A percentile compares a stretch with the other conserved stretches of the same genome.
Evolutionary conservation across 495 filamentous ascomycete genomes (phyloP).

Genomic region (Astrocystis sublimbata): DNA sequence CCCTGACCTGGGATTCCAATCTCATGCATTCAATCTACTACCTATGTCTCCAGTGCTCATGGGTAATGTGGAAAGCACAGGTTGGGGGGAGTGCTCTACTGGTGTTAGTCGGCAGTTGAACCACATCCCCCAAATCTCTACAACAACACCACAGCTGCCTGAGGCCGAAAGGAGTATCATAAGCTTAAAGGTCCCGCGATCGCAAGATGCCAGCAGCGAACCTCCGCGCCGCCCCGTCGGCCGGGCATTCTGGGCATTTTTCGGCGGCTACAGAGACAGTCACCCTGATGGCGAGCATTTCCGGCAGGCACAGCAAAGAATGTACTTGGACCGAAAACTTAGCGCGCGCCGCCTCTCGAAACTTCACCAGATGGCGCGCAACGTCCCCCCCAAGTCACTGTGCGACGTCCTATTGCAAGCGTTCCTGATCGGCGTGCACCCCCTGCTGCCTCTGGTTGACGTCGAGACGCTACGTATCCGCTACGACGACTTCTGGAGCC

Average conservation of each 20-base stretch:
- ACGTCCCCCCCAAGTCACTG: not conserved
- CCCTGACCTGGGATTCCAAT: not conserved
- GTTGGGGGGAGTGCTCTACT: not conserved
- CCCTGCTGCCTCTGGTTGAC: not conserved
- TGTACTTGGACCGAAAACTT: not conserved
- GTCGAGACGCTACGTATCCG: not conserved
- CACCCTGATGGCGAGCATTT: not conserved
- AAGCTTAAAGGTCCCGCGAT: not conserved
- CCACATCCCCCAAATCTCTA: not conserved
- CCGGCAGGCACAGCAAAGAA: not conserved
- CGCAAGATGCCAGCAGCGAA: not conserved
- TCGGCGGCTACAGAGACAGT: not conserved
- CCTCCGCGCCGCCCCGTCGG: not conserved
- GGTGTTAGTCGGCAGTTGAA: not conserved
- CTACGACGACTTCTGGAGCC: conserved; percentile 1
- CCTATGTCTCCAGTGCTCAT: not conserved
- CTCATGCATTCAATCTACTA: not conserved
- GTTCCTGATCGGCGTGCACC: conserved; percentile 1
- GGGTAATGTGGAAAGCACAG: not conserved
- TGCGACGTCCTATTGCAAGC: conserved; percentile 1
- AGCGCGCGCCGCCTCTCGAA: not conserved
- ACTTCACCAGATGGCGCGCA: not conserved
- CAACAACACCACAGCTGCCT: not conserved
- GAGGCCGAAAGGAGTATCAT: not conserved
- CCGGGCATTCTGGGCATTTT: not conserved